phyloP scores from a whole-genome alignment of 495 filamentous ascomycete genomes.

The Corynascus novoguineensis region DNA sequence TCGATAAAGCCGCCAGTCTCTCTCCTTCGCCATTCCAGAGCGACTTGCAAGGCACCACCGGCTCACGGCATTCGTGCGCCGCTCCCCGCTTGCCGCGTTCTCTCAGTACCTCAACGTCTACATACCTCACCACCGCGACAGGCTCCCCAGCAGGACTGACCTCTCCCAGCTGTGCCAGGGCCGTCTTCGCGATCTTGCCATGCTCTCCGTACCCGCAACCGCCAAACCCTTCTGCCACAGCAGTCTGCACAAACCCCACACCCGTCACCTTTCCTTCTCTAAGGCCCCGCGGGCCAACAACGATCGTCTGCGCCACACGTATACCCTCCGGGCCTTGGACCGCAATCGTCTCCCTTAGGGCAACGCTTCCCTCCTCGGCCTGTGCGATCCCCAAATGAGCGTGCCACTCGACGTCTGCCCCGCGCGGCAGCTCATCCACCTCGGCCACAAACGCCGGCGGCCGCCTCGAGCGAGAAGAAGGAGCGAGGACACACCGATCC shows the following conservation, averaged over 20 bases:
- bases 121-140: constrained; percentile 13
- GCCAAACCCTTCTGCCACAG: constrained; percentile 14
- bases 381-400: constrained; percentile 25
- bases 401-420: constrained; percentile 33
- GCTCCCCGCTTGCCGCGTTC: neutral
- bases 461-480: constrained; percentile 5
- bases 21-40: constrained; percentile 23
- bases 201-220: neutral
- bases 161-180: constrained; percentile 4
- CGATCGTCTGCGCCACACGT: neutral
- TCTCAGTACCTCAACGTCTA: constrained; percentile 7
- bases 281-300: constrained; percentile 2
- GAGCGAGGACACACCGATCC: constrained; percentile 1
- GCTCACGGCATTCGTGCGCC: neutral
- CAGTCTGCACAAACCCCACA: constrained; percentile 21
- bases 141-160: neutral
- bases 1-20: constrained; percentile 17
- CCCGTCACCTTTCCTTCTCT: neutral
- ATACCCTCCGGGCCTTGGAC: too few relatives aligned
- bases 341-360: neutral
- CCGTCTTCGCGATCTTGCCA: neutral
- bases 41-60: constrained; percentile 25
- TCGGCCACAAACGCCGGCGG: constrained; percentile 69
- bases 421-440: constrained; percentile 35
- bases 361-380: constrained; percentile 2